Base-by-base conservation (phyloP, 2,329 filamentous ascomycete species). In the Ophiocordyceps camponoti-leonardi region DNA sequence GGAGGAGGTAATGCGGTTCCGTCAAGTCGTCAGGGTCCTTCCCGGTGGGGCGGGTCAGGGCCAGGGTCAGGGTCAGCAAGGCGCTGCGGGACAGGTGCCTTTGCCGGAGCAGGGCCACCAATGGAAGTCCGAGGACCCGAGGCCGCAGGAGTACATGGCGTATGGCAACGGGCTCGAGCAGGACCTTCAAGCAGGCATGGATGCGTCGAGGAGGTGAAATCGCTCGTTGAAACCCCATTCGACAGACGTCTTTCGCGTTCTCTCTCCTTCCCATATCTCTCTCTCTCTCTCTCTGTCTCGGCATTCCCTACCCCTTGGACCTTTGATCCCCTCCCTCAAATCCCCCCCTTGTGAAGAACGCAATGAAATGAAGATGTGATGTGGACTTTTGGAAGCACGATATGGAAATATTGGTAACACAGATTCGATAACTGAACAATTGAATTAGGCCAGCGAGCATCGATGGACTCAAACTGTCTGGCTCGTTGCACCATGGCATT, bases 1-100 rank as follows among this genome's bases (percentile, higher is more conserved):
- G 48, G 83, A 90, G n/a, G 92, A 98, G 65, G 92, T 98, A 43
- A 73, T 79, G 58, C 75, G 79, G 52, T 98, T 98, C 78, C 79
- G 92, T 50, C 72, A 77, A 58, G 54, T 62, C 30, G 75, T 77
- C 13, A 68, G 73, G 44, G 75, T 68, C 22, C 69, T 65, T 0
- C 69, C 72, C 10, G 67, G 66, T 18, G 49, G 56, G 12, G 57
- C 53, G 16, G 55, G 53, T 44, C 57, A 54, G 20, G 54, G 51
- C 20, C 58, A 53, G 37, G 62, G 55, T 18, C 61, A 57, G 31
- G 65, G 56, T 28, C 65, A 67, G 49, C 63, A 58, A 42, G 52
- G 54, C 31, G 60, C 50, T 13, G 57, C 66, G 3, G 60, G 62
- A 8, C 67, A 70, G 50, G 69, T 77, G 41, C 73, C 72, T 22